Evolutionary conservation across 1,139 yeast species (phyloP).

Genomic region (Tardiomyces depauwii): DNA sequence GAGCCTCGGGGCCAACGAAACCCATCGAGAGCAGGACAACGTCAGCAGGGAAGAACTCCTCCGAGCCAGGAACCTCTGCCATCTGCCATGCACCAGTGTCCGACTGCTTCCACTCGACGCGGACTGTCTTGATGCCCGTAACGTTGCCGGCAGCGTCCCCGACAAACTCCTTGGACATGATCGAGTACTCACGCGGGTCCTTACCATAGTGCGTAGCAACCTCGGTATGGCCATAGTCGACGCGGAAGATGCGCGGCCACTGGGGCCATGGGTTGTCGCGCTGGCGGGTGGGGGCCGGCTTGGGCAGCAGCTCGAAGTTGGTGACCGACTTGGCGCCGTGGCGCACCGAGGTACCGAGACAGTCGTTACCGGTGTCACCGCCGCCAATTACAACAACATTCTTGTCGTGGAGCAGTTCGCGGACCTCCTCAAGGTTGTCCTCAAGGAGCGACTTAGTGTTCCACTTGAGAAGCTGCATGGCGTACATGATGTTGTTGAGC

Average conservation of each 20-base stretch:
- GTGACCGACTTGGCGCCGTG: constrained; percentile 95
- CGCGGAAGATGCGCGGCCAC: constrained; percentile 97
- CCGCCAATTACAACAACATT: constrained; percentile 96
- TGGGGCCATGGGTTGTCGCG: constrained; percentile 99
- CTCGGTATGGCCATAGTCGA: constrained; percentile 96
- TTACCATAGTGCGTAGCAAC: constrained; percentile 90
- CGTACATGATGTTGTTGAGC: constrained; percentile 79
- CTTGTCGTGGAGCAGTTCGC: constrained; percentile 66
- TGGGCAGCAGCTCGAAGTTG: constrained; percentile 89
- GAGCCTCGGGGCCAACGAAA: constrained; percentile 91
- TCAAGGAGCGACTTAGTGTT: constrained; percentile 88
- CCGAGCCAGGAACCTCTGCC: constrained; percentile 95
- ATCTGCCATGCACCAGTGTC: constrained; percentile 98
- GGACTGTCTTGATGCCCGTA: constrained; percentile 80
- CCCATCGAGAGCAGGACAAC: constrained; percentile 94
- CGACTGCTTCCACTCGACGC: constrained; percentile 97
- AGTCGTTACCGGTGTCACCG: constrained; percentile 99
- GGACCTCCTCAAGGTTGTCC: constrained; percentile 67
- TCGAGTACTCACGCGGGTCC: constrained; percentile 96
- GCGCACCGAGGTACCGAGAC: constrained; percentile 95
- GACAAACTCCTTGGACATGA: constrained; percentile 87
- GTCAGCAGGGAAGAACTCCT: constrained; percentile 91
- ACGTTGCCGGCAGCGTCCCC: constrained; percentile 94
- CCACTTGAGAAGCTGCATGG: constrained; percentile 82
- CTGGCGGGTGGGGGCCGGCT: constrained; percentile 78